Evolutionary conservation across 1,139 yeast species (phyloP), one percentile per base, ranked within the genome.

Genomic region (Kodamaea sp.): DNA sequence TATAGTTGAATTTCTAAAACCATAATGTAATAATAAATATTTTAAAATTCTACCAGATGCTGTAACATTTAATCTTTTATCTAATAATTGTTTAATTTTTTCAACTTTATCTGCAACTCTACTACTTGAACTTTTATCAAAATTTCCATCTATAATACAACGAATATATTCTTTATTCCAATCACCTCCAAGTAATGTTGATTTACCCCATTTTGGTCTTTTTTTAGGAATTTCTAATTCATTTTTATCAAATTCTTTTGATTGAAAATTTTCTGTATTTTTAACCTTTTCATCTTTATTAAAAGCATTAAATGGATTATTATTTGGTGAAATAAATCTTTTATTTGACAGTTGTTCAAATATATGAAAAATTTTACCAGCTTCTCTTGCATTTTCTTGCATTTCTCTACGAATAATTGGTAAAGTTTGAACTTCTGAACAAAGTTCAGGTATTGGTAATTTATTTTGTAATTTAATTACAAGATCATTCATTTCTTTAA

Each of bases 311-410:
- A 12, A 35, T 37, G 2, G 15, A 12, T 32, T 12, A 20, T 23
- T 11, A 11, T 32, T 32, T 33, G 25, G 29, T 9, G 6, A 24
- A 26, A 20, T 27, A 11, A 32, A 30, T 20, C 29, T 34, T 22
- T 37, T 34, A 7, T 7, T 26, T 20, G 28, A 29, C 15, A 37
- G 34, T 7, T 35, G 33, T 31, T 45, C 51, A 20, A 32, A 29
- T 12, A 39, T 37, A 15, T 35, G 15, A 23, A 39, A 37, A 6
- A 65, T 45, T 37, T 53, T 55, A 2, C 65, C 67, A 2, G 63
- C 69, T 41, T 62, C 67, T 20, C 47, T 43, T 6, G 69, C 67
- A 43, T 57, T 64, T 34, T 63, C 67, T 32, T 45, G 48, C 24
- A 60, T 48, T 32, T 60, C 59, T 11, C 67, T 52, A 36, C 70